These are phyloP conservation scores for Aspergillus tamarii DNA, from an alignment of 2,329 filamentous ascomycete species.

Conservation along the genomic window DNA sequence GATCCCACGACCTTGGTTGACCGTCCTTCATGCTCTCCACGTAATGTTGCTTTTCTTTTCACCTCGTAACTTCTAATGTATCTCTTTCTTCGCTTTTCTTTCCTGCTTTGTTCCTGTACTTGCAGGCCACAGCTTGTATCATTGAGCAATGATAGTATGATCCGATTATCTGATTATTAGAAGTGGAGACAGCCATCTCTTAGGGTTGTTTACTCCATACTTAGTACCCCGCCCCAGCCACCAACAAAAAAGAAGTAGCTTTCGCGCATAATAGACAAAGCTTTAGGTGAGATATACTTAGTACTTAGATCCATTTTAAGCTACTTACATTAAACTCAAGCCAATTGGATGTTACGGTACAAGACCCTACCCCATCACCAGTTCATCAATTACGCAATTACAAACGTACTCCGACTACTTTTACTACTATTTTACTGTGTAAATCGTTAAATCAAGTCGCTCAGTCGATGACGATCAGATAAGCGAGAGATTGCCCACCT, in stretches of 20 bases:
- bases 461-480: neutral
- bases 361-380: neutral
- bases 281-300: neutral
- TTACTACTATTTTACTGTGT: neutral
- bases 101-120: neutral
- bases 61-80: neutral
- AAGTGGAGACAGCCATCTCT: neutral
- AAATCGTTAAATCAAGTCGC: neutral
- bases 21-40: neutral
- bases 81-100: neutral
- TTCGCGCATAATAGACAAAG: neutral
- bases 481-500: neutral
- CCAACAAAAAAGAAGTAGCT: neutral
- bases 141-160: neutral
- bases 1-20: neutral
- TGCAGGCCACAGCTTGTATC: neutral
- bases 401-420: neutral
- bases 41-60: neutral
- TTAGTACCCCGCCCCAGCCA: neutral
- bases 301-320: constrained; percentile 3
- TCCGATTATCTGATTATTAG: neutral
- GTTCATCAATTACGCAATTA: neutral
- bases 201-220: neutral
- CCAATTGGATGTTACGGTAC: neutral
- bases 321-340: neutral